Evolutionary conservation across 495 filamentous ascomycete genomes (phyloP), one percentile per base, ranked within the genome.

Genomic region (Pyronema omphalodes): DNA sequence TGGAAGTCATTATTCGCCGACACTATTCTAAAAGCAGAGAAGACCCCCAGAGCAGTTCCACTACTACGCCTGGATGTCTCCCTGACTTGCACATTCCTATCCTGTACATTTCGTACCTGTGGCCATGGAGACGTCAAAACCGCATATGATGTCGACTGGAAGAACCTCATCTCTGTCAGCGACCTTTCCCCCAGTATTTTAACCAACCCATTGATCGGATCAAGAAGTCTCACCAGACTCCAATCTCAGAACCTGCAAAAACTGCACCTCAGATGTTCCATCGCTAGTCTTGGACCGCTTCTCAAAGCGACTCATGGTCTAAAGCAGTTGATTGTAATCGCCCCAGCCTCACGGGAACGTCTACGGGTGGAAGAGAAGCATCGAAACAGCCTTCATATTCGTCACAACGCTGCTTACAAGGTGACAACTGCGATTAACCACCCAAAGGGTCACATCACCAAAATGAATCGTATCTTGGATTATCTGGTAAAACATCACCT

Each of bases 1-100:
- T 60, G 58, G 58, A 48, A 41, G 3, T 55, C 33, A 35, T 59
- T 37, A 41, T 56, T 60, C 48, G 57, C 46, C 4, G 17, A 12
- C 43, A 47, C 52, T 7, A 37, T 59, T 40, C 52, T 29, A 17
- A 50, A 17, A 14, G 9, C n/a, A 9, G 2, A n/a, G 12, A 19
- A 1, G 17, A 3, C 1, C 9, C n/a, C n/a, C 17, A 7, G 9
- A 1, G 9, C n/a, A 9, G 23, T 17, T 23, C 47, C 47, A 4
- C 9, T 19, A n/a, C 19, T 50, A 19, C 3, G 9, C 12, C 8
- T 50, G 1, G 17, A 50, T n/a, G 47, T 50, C 7, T n/a, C 4
- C 4, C 34, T 50, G 3, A 19, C 12, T 3, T 35, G 34, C 9
- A 12, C 36, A 8, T 11, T n/a, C 9, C 12, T 36, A 11, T 34